A percentile compares a stretch with the other conserved stretches of the same genome.
phyloP scores from a whole-genome alignment of 441 rosid genomes.

The Flueggea neowawraea region DNA sequence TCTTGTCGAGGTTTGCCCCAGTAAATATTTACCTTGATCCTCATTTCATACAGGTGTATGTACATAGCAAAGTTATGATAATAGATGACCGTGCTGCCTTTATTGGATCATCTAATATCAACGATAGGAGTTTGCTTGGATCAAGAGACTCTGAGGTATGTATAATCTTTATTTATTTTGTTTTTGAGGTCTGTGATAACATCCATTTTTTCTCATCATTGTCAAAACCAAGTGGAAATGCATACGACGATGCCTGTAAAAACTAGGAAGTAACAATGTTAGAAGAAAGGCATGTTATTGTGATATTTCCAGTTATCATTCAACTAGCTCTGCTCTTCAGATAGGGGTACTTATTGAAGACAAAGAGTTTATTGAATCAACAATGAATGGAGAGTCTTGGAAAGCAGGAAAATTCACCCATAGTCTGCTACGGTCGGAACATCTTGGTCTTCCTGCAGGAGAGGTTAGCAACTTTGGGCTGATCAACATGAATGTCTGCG shows the following conservation, averaged over 20 bases:
- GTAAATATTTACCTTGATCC: neutral
- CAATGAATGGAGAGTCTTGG: constrained; percentile 94
- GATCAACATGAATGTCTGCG: neutral
- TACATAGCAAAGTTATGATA: constrained; percentile 96
- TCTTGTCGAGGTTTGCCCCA: neutral
- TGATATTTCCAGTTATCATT: neutral
- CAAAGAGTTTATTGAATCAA: constrained; percentile 77
- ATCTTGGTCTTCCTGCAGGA: constrained; percentile 77
- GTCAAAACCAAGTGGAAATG: neutral
- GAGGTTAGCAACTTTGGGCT: constrained; percentile 43
- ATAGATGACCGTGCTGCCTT: constrained; percentile 69
- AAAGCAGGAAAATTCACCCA: constrained; percentile 84
- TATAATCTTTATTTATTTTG: neutral
- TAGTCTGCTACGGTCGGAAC: constrained; percentile 95
- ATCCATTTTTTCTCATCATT: neutral
- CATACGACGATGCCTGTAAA: neutral
- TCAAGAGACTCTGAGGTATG: constrained; percentile 98
- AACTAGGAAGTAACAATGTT: neutral
- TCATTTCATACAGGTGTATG: constrained; percentile 64
- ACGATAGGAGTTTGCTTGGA: constrained; percentile 97
- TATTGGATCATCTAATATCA: constrained; percentile 95
- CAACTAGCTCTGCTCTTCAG: constrained; percentile 36
- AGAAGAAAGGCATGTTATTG: too few species aligned
- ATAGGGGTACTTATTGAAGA: constrained; percentile 91
- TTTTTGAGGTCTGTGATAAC: neutral